Evolutionary conservation across 2,329 filamentous ascomycete genomes (phyloP), one percentile per base, ranked within the genome.

Genomic region (Corinectria fuckeliana): DNA sequence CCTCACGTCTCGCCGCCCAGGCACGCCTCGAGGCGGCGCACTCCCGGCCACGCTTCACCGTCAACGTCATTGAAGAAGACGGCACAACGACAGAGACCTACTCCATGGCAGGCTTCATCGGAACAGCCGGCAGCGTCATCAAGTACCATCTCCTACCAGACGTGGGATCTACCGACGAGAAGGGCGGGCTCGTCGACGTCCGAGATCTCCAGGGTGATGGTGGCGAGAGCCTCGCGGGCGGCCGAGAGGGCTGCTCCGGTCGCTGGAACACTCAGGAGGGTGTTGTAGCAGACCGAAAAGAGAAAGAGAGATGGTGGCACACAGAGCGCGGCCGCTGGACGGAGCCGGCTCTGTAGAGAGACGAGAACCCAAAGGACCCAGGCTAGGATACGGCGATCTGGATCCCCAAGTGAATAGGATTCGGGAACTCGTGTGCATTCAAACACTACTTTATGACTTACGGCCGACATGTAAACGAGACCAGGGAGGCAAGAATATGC

Each of bases 1-100:
- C 76, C 18, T 81, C 88, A 1, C 85, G 90, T 0, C 77, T 87
- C 6, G 83, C 85, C 14, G 90, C 90, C 0, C 90, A 93, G 71
- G 75, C 81, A 0, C 82, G 90, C 1, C 81, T 91, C 20, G 84
- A 90, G 34, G 79, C 81, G 18, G 86, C 87, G 0, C 79, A 81
- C 20, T 76, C 77, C 21, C 68, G 76, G 1, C 85, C 86, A 1
- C 78, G 81, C 14, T 88, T 88, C 70, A 79, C 80, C 7, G 80
- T 92, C 32, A 82, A 85, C 10, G 81, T 92, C 2, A 71, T 78
- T 2, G 80, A 83, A 59, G 83, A 86, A 60, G 73, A 81, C 13
- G 85, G 85, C 1, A 72, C 74, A 1, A 66, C 86, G 1, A 72
- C 80, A 1, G 82, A 88, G 26, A 79, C 80, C 2, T 85, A 83